These are phyloP conservation scores for Diaporthe nobilis DNA, from an alignment of 2,329 filamentous ascomycete species.

Conservation along the genomic window DNA sequence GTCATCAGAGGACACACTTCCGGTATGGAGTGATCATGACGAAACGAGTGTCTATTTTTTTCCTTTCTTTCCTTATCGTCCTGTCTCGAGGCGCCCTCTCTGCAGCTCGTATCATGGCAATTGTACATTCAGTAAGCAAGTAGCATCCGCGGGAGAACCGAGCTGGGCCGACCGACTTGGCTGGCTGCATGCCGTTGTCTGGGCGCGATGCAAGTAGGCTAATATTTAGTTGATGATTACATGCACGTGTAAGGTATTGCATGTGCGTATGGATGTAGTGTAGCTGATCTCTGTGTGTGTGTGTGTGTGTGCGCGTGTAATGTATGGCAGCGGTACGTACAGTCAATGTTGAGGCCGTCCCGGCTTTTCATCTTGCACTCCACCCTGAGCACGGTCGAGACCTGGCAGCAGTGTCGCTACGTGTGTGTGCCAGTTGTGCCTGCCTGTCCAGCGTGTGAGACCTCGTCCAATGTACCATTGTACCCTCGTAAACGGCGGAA, in stretches of 20 bases:
- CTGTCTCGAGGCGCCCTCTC: not conserved
- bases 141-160: not conserved
- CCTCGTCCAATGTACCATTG: slow-evolving; percentile 27
- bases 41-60: slow-evolving; percentile 21
- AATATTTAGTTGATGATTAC: not conserved
- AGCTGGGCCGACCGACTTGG: not conserved
- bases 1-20: slow-evolving; percentile 26
- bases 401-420: not conserved
- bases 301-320: not conserved
- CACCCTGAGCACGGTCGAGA: slow-evolving; percentile 7
- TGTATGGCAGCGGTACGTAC: no score
- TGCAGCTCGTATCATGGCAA: slow-evolving; percentile 3
- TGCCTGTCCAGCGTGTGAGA: not conserved
- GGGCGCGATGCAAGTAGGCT: no score
- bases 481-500: slow-evolving; percentile 31
- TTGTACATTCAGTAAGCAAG: not conserved
- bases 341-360: slow-evolving; percentile 3
- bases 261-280: not conserved
- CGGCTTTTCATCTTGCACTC: slow-evolving; percentile 37
- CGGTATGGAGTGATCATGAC: slow-evolving; percentile 30
- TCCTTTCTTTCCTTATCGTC: not conserved
- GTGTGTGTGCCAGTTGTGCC: not conserved
- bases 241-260: slow-evolving; percentile 9
- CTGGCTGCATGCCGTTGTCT: not conserved
- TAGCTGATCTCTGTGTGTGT: not conserved